Conservation (phyloP, 129 eudicot genomes). For the Helichrysum umbraculigerum region DNA sequence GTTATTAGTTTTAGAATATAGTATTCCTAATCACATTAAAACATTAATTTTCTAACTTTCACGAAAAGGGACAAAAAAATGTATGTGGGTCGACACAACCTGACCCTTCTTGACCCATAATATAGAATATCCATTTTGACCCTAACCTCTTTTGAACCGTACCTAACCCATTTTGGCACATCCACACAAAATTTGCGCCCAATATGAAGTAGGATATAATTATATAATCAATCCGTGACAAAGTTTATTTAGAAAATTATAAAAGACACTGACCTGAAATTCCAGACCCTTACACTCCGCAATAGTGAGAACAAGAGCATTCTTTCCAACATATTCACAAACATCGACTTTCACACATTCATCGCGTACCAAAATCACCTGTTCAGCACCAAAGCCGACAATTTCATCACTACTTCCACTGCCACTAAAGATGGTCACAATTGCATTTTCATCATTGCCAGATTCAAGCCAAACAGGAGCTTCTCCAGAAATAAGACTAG, state of each 20-base stretch:
- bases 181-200: no score
- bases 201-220: no score
- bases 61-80: no score
- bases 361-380: conserved; percentile 79
- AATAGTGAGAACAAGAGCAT: conserved; percentile 70
- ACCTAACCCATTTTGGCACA: background rate
- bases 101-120: background rate
- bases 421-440: conserved; percentile 56
- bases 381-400: conserved; percentile 86
- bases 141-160: no score
- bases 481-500: conserved; percentile 67
- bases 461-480: conserved; percentile 59
- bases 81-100: background rate
- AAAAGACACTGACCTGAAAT: conserved; percentile 51
- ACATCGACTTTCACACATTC: conserved; percentile 52
- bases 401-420: conserved; percentile 41
- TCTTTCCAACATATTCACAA: conserved; percentile 49
- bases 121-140: no score
- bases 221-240: no score
- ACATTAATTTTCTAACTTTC: no score
- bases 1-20: no score
- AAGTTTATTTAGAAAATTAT: no score
- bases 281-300: conserved; percentile 92
- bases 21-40: no score
- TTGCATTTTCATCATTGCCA: conserved; percentile 50